Evolutionary conservation across 805 yeast species (phyloP).

Genomic region (Candida montana): DNA sequence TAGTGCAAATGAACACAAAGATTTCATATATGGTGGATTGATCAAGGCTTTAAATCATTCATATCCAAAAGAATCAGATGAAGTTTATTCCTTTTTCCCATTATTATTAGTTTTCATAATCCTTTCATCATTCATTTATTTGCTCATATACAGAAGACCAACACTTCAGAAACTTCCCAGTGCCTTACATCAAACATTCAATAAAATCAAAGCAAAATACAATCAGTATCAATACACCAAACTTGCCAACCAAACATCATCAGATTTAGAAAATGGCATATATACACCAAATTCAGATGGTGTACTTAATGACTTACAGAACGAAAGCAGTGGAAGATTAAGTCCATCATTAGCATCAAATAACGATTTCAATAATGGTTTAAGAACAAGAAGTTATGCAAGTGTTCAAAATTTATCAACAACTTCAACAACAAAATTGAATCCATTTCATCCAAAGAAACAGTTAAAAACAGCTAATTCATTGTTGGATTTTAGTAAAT

Average conservation of each 20-base stretch:
- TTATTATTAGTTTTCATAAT: slow-evolving; percentile 9
- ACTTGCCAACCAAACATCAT: slow-evolving; percentile 13
- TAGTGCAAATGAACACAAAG: slow-evolving; percentile 20
- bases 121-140: slow-evolving; percentile 6
- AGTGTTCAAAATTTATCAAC: slow-evolving; percentile 9
- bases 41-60: slow-evolving; percentile 1
- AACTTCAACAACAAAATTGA: neutral
- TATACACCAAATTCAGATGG: slow-evolving; percentile 2
- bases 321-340: slow-evolving; percentile 18
- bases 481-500: slow-evolving; percentile 19
- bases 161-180: slow-evolving; percentile 13
- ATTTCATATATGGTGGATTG: slow-evolving; percentile 20
- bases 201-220: slow-evolving; percentile 14
- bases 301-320: slow-evolving; percentile 1
- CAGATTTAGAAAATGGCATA: slow-evolving; percentile 22
- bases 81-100: slow-evolving; percentile 6
- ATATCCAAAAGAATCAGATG: slow-evolving; percentile 2
- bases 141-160: slow-evolving; percentile 10
- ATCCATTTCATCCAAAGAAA: slow-evolving; percentile 15
- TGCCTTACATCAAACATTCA: slow-evolving; percentile 11
- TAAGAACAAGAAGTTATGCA: slow-evolving; percentile 24
- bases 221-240: slow-evolving; percentile 18
- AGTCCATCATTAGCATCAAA: slow-evolving; percentile 17
- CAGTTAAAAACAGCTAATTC: slow-evolving; percentile 12
- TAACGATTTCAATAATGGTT: slow-evolving; percentile 9